These are phyloP conservation scores for Kwoniella sp. DNA, from an alignment of 768 basidiomycete species.

Conservation along the genomic window DNA sequence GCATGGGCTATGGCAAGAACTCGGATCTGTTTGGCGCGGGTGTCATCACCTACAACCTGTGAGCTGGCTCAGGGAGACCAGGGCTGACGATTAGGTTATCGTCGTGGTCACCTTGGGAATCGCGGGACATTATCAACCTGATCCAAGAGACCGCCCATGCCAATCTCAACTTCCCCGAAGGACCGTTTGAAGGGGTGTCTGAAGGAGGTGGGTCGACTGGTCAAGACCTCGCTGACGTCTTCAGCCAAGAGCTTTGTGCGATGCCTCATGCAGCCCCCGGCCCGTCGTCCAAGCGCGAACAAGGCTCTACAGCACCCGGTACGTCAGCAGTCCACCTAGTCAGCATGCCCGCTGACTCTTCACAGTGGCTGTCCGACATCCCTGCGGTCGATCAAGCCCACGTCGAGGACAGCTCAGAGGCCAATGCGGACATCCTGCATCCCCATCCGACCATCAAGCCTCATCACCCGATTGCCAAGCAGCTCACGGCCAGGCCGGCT, in stretches of 20 bases:
- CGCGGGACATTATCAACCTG: slow-evolving; percentile 15
- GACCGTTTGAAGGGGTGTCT: slow-evolving; percentile 29
- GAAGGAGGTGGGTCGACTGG: slow-evolving; percentile 20
- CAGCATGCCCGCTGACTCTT: neutral
- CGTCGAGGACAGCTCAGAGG: slow-evolving; percentile 2
- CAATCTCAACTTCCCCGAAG: slow-evolving; percentile 18
- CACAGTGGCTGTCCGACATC: slow-evolving; percentile 1
- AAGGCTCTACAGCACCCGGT: slow-evolving; percentile 17
- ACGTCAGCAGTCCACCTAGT: neutral
- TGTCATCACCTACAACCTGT: slow-evolving; percentile 33
- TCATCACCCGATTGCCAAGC: slow-evolving; percentile 1
- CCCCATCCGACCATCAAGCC: slow-evolving; percentile 3
- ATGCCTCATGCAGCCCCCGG: slow-evolving; percentile 16
- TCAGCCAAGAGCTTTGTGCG: slow-evolving; percentile 20
- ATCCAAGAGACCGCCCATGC: slow-evolving; percentile 23
- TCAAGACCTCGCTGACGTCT: neutral
- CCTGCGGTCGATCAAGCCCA: neutral
- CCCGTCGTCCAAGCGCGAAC: slow-evolving; percentile 13
- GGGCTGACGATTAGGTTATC: slow-evolving; percentile 17
- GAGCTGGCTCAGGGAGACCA: neutral
- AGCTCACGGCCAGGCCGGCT: slow-evolving; percentile 2
- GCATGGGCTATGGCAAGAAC: slow-evolving; percentile 32
- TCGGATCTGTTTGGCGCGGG: slow-evolving; percentile 33
- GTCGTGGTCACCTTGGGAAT: slow-evolving; percentile 31
- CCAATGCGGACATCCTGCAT: neutral